Percentiles rank a stretch among this genome's conserved stretches.
These are phyloP conservation scores for Excoecaria cochinchinensis DNA, from an alignment of 345 rosid species.

Conservation along the genomic window DNA sequence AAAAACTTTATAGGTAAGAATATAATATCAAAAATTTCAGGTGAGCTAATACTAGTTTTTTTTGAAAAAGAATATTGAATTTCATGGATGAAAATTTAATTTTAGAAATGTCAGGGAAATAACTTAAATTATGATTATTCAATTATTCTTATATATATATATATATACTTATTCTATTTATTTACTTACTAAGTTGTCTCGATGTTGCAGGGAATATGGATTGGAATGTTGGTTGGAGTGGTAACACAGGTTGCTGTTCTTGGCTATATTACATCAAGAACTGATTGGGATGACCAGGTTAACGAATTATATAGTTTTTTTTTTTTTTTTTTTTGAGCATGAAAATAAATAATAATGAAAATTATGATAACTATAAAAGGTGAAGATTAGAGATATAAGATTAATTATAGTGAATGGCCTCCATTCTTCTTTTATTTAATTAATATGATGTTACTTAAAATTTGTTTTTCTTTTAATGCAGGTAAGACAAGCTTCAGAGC, in stretches of 20 bases:
- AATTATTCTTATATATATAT: no score
- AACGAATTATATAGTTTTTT: not conserved
- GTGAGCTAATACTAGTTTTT: no score
- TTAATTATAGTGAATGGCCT: not conserved
- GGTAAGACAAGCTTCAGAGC: constrained; percentile 5
- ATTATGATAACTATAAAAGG: no score
- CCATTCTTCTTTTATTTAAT: no score
- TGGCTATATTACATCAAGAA: constrained; percentile 22
- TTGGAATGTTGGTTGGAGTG: constrained; percentile 32
- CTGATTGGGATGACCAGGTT: constrained; percentile 29
- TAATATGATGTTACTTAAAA: no score
- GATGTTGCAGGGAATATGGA: constrained; percentile 36
- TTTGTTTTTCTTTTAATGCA: not conserved
- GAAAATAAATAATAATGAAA: not conserved
- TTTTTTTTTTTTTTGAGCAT: not conserved
- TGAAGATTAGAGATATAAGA: not conserved
- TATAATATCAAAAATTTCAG: no score
- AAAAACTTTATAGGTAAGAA: no score
- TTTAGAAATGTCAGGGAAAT: no score
- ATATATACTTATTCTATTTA: no score
- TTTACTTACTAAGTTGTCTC: not conserved
- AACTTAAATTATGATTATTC: no score
- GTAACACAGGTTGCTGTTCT: constrained; percentile 18
- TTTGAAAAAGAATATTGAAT: no score
- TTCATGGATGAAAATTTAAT: no score